These are phyloP conservation scores for Cytospora chrysosperma DNA, from an alignment of 2,329 filamentous ascomycete species.

Conservation along the genomic window DNA sequence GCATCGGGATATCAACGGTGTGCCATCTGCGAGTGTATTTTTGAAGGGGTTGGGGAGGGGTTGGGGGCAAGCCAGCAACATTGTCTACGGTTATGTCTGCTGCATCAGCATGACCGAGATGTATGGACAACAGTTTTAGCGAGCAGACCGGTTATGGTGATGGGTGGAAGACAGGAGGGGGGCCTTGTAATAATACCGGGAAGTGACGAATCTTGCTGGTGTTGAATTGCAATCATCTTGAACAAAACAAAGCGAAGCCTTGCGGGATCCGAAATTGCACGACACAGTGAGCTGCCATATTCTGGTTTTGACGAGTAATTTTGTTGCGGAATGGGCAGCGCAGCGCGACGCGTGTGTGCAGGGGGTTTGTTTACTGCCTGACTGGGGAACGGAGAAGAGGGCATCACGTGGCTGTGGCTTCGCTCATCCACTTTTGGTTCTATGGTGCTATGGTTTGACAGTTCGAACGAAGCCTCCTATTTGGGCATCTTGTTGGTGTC, in stretches of 20 bases:
- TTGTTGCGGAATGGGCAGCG: slow-evolving; percentile 25
- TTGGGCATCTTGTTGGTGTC: too few species aligned
- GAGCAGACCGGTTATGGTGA: slow-evolving; percentile 8
- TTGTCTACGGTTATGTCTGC: slow-evolving; percentile 10
- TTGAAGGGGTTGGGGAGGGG: too few species aligned
- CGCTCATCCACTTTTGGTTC: background rate
- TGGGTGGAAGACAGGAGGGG: slow-evolving; percentile 8
- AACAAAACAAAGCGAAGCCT: background rate
- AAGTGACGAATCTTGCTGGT: slow-evolving; percentile 22
- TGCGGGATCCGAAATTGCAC: background rate
- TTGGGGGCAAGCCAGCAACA: background rate
- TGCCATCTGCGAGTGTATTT: slow-evolving; percentile 33
- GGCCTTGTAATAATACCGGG: slow-evolving; percentile 38
- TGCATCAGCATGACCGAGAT: slow-evolving; percentile 1
- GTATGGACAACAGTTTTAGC: slow-evolving; percentile 11
- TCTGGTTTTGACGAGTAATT: slow-evolving; percentile 26
- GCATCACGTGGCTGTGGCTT: background rate
- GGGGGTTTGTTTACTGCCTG: slow-evolving; percentile 10
- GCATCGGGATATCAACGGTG: slow-evolving; percentile 5
- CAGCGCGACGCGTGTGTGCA: slow-evolving; percentile 18
- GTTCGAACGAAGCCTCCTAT: too few species aligned
- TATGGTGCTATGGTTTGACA: too few species aligned
- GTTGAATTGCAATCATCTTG: slow-evolving; percentile 17
- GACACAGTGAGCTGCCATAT: slow-evolving; percentile 1
- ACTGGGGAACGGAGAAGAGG: background rate